phyloP scores from a whole-genome alignment of 179 eudicot species.

The Actinidia chinensis region DNA sequence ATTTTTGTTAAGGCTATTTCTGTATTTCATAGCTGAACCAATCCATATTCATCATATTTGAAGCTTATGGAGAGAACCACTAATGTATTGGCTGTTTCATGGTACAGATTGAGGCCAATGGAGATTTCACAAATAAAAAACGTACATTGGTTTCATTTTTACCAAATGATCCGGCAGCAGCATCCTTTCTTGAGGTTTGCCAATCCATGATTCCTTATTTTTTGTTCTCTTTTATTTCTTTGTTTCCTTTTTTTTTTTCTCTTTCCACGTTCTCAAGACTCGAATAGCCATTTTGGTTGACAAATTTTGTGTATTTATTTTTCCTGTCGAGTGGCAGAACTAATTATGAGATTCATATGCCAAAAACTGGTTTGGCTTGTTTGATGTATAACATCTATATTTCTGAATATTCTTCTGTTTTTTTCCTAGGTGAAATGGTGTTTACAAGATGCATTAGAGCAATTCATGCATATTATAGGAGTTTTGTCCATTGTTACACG shows the following conservation, averaged over 20 bases:
- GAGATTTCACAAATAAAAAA: slow-evolving; percentile 63
- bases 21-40: neutral
- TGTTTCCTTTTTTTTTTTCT: neutral
- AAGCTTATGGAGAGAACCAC: neutral
- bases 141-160: slow-evolving; percentile 59
- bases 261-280: neutral
- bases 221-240: neutral
- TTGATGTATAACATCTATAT: too few relatives aligned
- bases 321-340: neutral
- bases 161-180: slow-evolving; percentile 80
- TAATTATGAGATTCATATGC: too few relatives aligned
- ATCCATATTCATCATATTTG: neutral
- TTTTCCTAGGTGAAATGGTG: too few relatives aligned
- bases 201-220: neutral
- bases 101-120: slow-evolving; percentile 78
- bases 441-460: too few relatives aligned
- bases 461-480: too few relatives aligned
- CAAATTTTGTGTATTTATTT: neutral
- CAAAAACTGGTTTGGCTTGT: too few relatives aligned
- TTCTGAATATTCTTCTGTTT: too few relatives aligned
- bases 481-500: too few relatives aligned
- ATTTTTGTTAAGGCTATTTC: too few relatives aligned
- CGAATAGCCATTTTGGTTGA: neutral
- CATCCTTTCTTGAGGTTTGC: slow-evolving; percentile 75
- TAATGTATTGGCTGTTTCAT: slow-evolving; percentile 12